These are phyloP conservation scores for Cardamine occulta DNA, from an alignment of 345 rosid species.

Conservation along the genomic window DNA sequence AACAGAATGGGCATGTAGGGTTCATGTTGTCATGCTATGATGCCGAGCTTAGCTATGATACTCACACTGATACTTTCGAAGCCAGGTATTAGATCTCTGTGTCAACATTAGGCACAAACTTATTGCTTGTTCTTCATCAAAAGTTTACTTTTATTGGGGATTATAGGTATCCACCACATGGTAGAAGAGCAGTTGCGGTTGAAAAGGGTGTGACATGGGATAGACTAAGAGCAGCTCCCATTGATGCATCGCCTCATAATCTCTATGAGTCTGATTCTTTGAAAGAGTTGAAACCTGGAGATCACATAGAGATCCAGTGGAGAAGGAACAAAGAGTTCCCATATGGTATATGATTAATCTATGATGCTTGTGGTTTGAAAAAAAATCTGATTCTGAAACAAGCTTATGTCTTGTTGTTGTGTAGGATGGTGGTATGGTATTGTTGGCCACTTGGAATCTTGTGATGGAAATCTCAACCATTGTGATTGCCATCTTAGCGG, in stretches of 20 bases:
- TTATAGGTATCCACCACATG: constrained; percentile 82
- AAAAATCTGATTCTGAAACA: constrained; percentile 3
- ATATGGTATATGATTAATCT: constrained; percentile 58
- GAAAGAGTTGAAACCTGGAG: constrained; percentile 74
- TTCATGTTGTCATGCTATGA: constrained; percentile 96
- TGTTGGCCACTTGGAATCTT: constrained; percentile 85
- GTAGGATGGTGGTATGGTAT: constrained; percentile 97
- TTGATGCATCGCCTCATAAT: constrained; percentile 66
- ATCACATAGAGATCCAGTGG: constrained; percentile 96
- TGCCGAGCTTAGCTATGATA: constrained; percentile 83
- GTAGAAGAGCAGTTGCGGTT: constrained; percentile 61
- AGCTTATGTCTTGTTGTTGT: constrained; percentile 33
- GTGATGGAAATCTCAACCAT: constrained; percentile 68
- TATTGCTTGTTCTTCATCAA: constrained; percentile 7
- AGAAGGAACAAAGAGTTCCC: constrained; percentile 89
- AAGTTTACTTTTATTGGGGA: background rate
- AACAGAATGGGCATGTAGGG: constrained; percentile 91
- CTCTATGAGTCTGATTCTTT: constrained; percentile 74
- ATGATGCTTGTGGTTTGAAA: background rate
- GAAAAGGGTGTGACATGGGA: constrained; percentile 78
- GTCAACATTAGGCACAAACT: background rate
- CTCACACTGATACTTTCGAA: constrained; percentile 67
- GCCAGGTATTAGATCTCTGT: constrained; percentile 66
- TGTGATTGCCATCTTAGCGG: constrained; percentile 71
- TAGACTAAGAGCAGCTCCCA: constrained; percentile 75